Base-by-base conservation (phyloP, 176 grass and related monocot species). In the Lolium perenne region DNA sequence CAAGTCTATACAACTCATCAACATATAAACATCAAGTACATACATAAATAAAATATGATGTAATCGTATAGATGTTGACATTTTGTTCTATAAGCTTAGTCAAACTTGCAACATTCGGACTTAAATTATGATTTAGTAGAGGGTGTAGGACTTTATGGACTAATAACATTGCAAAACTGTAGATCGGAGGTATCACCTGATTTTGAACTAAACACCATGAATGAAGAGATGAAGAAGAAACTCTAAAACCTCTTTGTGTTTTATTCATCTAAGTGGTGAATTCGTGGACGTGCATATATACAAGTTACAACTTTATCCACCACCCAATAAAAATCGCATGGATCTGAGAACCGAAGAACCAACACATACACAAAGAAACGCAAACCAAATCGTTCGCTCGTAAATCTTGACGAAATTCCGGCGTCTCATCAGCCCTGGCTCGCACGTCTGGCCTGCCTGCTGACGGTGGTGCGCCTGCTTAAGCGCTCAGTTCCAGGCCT, bases 241-340 rank as follows among this genome's bases (percentile, higher is more conserved):
- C 53, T 58, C 7, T 58, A 18, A n/a, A 7, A 18, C 17, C 56
- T 3, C 16, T 10, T 23, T 38, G 13, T 48, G 11, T 10, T 71
- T 85, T 77, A 69, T 82, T 77, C 12, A 57, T 38, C n/a, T 40
- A 23, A 53, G 32, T 46, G 12, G 59, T 79, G n/a, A 68, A 76
- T 71, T 45, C 18, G 18, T 70, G 54, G 25, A 78, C 38, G 4
- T 35, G 3, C 32, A 35, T 70, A 74, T 20, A 22, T 63, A 48
- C 88, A 90, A 63, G 57, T 90, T 86, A 86, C 83, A 62, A 7
- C 29, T 79, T 88, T 16, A 38, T 51, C 79, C 81, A 82, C 49
- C 57, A 51, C 16, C 41, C 0, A 51, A 55, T 38, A 84, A 91
- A 67, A 68, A 84, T 18, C 20, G 48, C 75, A 75, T 14, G 38